Base-by-base conservation (phyloP, 257 asterid genomes). In the Solanum infundibuliforme region DNA sequence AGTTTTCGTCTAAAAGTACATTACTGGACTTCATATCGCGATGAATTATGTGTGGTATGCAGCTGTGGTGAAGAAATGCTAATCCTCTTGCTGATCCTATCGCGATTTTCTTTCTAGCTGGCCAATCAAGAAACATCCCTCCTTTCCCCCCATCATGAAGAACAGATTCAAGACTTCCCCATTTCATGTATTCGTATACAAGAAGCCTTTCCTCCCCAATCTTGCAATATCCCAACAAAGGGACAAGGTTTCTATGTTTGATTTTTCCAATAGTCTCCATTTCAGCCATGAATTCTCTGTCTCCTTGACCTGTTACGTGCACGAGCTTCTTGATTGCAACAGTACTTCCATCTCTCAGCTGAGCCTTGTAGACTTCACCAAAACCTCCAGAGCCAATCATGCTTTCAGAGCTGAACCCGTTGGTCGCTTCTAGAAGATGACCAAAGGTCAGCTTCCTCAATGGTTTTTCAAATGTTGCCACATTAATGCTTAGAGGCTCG, bases 21-120 rank as follows among this genome's bases (percentile, higher is more conserved):
- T 97, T 97, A 89, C 99, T 97, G 0, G 99, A 97, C 86, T 97
- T 97, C 99, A 97, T 97, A 65, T 97, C 99, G 3, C 99, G 96
- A 43, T 97, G 99, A 69, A 97, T 97, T 20, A 97, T 97, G 90
- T 96, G 98, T 2, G 99, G 99, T 25, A 95, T 92, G 93, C 99
- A 97, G 91, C 98, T 95, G 87, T 97, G 99, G 93, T 97, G 99
- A 55, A 97, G 98, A 79, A 97, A 97, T 1, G 99, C 99, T 3
- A 97, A 94, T 68, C 99, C 99, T 31, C 98, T 74, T 0, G 99
- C 99, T 3, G 99, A 93, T 6, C 99, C 99, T 8, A 95, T 92
- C 1, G 95, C 98, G 3, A 97, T 93, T 91, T 93, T 95, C 81
- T 95, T 96, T 74, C 99, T 88, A 12, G 95, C 92, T 4, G 87